Base-by-base conservation (phyloP, 2,329 filamentous ascomycete genomes). In the Botryosphaeria agaves region DNA sequence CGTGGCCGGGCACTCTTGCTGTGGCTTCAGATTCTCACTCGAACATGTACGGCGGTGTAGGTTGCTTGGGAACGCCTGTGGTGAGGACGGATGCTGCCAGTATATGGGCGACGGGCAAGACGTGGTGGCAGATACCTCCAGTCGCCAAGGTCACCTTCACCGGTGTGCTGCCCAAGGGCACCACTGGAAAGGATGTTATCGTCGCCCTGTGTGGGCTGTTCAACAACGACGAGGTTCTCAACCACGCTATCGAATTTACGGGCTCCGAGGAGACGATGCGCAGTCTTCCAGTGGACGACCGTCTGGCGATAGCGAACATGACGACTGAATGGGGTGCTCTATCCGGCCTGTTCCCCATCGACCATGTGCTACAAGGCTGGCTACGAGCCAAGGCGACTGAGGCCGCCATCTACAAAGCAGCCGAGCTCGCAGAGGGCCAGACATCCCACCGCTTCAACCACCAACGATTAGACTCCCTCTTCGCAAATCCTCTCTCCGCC, bases 161-260 rank as follows among this genome's bases (percentile, higher is more conserved):
- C 0, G 85, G 84, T 5, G 53, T 69, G 1, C 58, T 93, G 5
- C 85, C 82, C 0, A 57, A 61, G 1, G 85, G 85, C 7, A 84
- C 93, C 1, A 83, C 78, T 0, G 87, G 84, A 18, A 95, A 98
- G 54, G 89, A 95, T 51, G 79, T 93, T 8, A 95, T 95, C 40
- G 69, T 94, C 16, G 81, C 83, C 1, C 65, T 95, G 1, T 91
- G 82, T 41, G 81, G 79, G 1, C 56, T 93, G 0, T 91, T 95
- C 60, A 79, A 80, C 54, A 72, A 78, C 32, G 77, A 83, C 41
- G 82, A 93, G 26, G 87, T 94, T 0, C 64, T 94, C 9, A 95
- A 95, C 56, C 83, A 93, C 47, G 73, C 73, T 4, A 75, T 95
- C 36, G 87, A 95, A 47, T 93, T 94, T 45, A 73, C 72, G 0